Conservation (phyloP, 169 alveolate genomes). For the Plasmodium vinckei region DNA sequence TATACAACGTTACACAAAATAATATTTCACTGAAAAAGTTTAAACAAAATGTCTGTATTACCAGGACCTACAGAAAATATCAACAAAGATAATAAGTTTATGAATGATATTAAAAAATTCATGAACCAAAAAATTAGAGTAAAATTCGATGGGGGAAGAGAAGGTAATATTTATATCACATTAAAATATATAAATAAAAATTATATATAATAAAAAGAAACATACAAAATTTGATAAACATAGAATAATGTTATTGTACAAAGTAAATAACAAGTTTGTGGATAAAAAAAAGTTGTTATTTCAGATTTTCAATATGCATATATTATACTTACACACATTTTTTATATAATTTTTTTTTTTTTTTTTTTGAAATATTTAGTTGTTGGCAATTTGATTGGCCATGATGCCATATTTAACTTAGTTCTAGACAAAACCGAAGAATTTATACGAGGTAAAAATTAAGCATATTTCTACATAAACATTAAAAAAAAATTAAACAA, state of each 20-base stretch:
- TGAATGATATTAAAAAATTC: conserved; percentile 85
- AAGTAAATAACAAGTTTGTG: no score
- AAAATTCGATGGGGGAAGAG: conserved; percentile 91
- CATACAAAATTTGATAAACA: no score
- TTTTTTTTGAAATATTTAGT: conserved; percentile 76
- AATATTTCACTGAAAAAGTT: conserved; percentile 15
- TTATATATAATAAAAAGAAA: neutral
- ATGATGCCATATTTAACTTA: conserved; percentile 90
- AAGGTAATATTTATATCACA: conserved; percentile 78
- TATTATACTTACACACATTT: no score
- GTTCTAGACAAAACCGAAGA: conserved; percentile 92
- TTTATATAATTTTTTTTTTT: neutral
- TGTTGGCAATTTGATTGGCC: conserved; percentile 91
- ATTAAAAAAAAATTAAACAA: neutral
- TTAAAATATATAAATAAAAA: neutral
- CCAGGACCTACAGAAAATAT: conserved; percentile 54
- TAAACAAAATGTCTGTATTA: conserved; percentile 54
- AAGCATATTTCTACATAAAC: neutral
- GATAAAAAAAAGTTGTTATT: no score
- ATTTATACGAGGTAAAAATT: conserved; percentile 86
- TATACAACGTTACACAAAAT: no score
- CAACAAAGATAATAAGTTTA: conserved; percentile 87
- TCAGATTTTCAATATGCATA: no score
- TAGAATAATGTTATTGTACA: no score
- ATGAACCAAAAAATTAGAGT: conserved; percentile 89